Evolutionary conservation across 148 eudicot genomes (phyloP), one percentile per base, ranked within the genome.

Genomic region (Vaccinium corymbosum): DNA sequence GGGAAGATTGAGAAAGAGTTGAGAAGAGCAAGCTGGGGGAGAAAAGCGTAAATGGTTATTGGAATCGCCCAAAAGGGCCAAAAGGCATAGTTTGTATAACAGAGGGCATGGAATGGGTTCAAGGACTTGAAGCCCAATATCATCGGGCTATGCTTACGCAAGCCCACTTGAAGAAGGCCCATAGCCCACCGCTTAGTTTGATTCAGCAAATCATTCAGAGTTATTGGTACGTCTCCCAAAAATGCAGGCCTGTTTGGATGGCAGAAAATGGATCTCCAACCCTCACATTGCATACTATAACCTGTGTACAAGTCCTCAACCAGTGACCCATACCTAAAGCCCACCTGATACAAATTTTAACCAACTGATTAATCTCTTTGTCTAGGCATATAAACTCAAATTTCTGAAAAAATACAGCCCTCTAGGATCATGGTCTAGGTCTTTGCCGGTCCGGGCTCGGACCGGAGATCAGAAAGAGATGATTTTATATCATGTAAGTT

Each of bases 11-110:
- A 88, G 79, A 91, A n/a, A 13, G 92, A 89, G 57, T 81, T 85
- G 46, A 93, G 87, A 55, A 93, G 90, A 80, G 97, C 87, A 17
- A 93, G 89, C 50, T 89, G 93, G 61, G 97, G 97, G 27, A 93
- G 53, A 76, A 93, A 90, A 22, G 91, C 93, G 68, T 92, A 93
- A 3, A 92, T 73, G 42, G 86, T 84, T 7, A 91, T 11, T 15
- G 97, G 93, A 80, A 93, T 85, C 0, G 87, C 84, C 56, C 42
- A 80, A 53, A 91, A 82, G 82, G 93, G 86, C 91, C 91, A 91
- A 22, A 80, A 64, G 17, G 87, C 80, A 17, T 83, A 84, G 57
- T 93, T 83, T 4, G 88, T 72, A 76, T 90, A 93, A 25, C 83
- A 73, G 6, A 88, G 83, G 62, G 89, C 90, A 89, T 89, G 88